Percentiles rank a stretch among this genome's conserved stretches.
phyloP scores from a whole-genome alignment of 2,329 filamentous ascomycete species.

The Phyllosticta capitalensis region DNA sequence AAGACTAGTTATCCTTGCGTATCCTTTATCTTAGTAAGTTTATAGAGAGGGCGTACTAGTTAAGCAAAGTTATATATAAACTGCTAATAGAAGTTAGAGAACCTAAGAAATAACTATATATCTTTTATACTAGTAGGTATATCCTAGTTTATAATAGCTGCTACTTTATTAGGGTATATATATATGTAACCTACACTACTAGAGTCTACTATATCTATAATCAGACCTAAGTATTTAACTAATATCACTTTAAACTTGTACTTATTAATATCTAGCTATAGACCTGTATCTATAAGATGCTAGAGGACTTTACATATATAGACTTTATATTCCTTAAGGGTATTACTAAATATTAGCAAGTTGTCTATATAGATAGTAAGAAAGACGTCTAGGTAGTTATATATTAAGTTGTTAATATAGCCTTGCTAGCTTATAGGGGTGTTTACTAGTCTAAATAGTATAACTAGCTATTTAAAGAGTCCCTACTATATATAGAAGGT shows the following conservation, averaged over 20 bases:
- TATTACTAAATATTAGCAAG: slow-evolving; percentile 16
- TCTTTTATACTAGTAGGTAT: too few relatives aligned
- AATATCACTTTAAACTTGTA: neutral
- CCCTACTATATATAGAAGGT: slow-evolving; percentile 14
- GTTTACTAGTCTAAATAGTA: slow-evolving; percentile 16
- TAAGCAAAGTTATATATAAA: too few relatives aligned
- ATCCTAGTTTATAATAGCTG: too few relatives aligned
- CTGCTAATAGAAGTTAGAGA: too few relatives aligned
- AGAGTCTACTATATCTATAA: neutral
- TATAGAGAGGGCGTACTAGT: too few relatives aligned
- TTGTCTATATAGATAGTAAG: slow-evolving; percentile 17
- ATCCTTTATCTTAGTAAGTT: too few relatives aligned
- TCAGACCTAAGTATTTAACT: neutral
- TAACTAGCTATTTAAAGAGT: slow-evolving; percentile 27
- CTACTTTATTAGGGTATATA: too few relatives aligned
- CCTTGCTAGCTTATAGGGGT: too few relatives aligned
- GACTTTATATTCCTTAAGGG: neutral
- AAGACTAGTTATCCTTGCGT: neutral
- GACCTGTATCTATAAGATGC: neutral
- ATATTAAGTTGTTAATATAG: slow-evolving; percentile 19
- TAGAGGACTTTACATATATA: neutral
- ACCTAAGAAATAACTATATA: too few relatives aligned
- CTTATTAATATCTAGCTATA: too few relatives aligned
- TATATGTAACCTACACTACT: too few relatives aligned
- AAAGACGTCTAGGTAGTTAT: slow-evolving; percentile 16